phyloP scores from a whole-genome alignment of 176 grass and related monocot species.

The Eragrostis curvula region DNA sequence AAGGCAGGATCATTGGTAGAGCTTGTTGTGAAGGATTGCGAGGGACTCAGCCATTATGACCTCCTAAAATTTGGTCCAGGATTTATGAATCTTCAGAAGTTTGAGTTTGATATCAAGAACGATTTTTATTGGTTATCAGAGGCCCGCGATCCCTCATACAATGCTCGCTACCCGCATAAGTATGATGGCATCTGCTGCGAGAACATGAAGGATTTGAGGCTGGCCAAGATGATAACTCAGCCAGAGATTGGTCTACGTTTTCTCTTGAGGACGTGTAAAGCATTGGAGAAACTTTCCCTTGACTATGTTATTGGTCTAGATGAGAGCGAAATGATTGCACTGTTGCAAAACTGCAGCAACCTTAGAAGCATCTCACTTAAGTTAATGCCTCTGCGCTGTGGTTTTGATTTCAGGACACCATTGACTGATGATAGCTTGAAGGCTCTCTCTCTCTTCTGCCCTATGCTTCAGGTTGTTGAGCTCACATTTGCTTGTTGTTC shows the following conservation, averaged over 20 bases:
- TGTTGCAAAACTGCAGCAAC: conserved; percentile 57
- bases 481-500: conserved; percentile 46
- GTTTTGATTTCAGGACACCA: background rate
- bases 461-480: conserved; percentile 57
- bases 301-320: conserved; percentile 58
- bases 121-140: conserved; percentile 42
- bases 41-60: conserved; percentile 57
- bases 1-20: conserved; percentile 52
- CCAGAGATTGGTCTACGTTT: conserved; percentile 46
- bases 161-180: conserved; percentile 5
- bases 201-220: conserved; percentile 59
- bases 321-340: conserved; percentile 57
- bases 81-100: conserved; percentile 57
- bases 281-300: conserved; percentile 63
- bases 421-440: conserved; percentile 62
- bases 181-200: conserved; percentile 40
- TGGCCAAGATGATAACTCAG: conserved; percentile 56
- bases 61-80: conserved; percentile 61
- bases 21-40: conserved; percentile 64
- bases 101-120: conserved; percentile 60
- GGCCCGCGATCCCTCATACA: background rate
- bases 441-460: conserved; percentile 49
- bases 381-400: conserved; percentile 24
- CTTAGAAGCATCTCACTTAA: conserved; percentile 60
- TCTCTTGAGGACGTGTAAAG: conserved; percentile 50